Evolutionary conservation across 768 basidiomycete genomes (phyloP), one percentile per base, ranked within the genome.

Genomic region (Trametes meyenii): DNA sequence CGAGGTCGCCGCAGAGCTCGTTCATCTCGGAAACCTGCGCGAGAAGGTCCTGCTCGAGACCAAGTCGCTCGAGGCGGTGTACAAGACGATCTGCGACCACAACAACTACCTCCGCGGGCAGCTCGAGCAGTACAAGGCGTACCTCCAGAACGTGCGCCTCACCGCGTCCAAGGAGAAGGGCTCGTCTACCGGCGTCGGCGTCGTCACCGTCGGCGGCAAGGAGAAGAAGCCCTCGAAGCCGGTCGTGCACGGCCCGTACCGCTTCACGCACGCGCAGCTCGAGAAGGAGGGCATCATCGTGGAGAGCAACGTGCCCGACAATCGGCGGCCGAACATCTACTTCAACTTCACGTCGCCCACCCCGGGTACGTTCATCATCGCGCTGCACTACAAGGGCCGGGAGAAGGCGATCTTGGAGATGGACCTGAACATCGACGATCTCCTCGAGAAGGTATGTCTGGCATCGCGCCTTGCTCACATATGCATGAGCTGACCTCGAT

Each of bases 231-330:
- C 85, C 48, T 72, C 80, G 38, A 96, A 97, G 78, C 84, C 87
- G 19, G 86, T 90, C 43, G 89, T 93, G 11, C 85, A 96, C 43
- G 97, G 97, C 5, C 97, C 97, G 12, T 98, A 97, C 76, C 85
- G 97, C 63, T 99, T 97, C 70, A 98, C 97, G 2, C 97, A 99
- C 72, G 93, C 93, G 24, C 97, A 98, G 73, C 78, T 99, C 66
- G 97, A 99, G 81, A 98, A 98, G 77, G 97, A 98, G 77, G 96
- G 96, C 13, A 96, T 99, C 70, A 98, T 99, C 70, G 93, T 98
- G 50, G 96, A 98, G 75, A 98, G 96, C 72, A 98, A 98, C 74
- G 97, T 99, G 29, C 97, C 97, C 12, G 97, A 99, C 73, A 98
- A 96, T 72, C 83, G 96, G 58, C 94, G 96, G 54, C 92, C 95